Percentiles rank a stretch among this genome's conserved stretches.
phyloP scores from a whole-genome alignment of 331 rosid genomes.

The Malus hybrid region DNA sequence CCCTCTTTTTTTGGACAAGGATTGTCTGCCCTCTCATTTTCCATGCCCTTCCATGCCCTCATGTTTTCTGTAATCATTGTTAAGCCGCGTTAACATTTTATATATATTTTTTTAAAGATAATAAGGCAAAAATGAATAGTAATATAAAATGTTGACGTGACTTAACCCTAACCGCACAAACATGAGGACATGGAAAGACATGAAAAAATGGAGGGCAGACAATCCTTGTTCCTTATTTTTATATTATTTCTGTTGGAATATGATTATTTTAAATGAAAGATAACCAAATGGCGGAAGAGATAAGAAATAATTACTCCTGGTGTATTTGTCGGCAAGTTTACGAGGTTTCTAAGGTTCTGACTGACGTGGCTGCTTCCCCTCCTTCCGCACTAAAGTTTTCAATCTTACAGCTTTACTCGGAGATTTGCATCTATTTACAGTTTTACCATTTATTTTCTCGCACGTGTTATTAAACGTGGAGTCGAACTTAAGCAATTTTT shows the following conservation, averaged over 20 bases:
- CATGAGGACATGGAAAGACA: too few species aligned
- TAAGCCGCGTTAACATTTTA: too few species aligned
- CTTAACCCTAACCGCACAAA: too few species aligned
- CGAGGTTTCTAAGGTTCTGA: conserved; percentile 21
- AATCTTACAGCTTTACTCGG: neutral
- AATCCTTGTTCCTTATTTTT: too few species aligned
- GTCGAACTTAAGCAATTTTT: neutral
- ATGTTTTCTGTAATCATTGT: too few species aligned
- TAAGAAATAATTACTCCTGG: conserved; percentile 9
- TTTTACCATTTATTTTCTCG: neutral
- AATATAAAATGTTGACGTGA: too few species aligned
- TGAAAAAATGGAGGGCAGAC: too few species aligned
- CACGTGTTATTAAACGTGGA: conserved; percentile 13
- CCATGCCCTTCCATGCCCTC: too few species aligned
- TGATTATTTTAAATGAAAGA: neutral
- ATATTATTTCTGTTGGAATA: neutral
- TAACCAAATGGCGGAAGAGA: neutral
- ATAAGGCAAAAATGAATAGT: too few species aligned
- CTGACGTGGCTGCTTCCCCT: conserved; percentile 31
- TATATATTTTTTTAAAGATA: too few species aligned
- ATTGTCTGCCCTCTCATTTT: too few species aligned
- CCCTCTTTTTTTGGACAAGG: too few species aligned
- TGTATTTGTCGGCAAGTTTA: conserved; percentile 31
- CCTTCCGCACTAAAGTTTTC: conserved; percentile 8
- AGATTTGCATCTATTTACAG: neutral